These are phyloP conservation scores for Sutorius australiensis DNA, from an alignment of 768 basidiomycete genomes.

Conservation along the genomic window DNA sequence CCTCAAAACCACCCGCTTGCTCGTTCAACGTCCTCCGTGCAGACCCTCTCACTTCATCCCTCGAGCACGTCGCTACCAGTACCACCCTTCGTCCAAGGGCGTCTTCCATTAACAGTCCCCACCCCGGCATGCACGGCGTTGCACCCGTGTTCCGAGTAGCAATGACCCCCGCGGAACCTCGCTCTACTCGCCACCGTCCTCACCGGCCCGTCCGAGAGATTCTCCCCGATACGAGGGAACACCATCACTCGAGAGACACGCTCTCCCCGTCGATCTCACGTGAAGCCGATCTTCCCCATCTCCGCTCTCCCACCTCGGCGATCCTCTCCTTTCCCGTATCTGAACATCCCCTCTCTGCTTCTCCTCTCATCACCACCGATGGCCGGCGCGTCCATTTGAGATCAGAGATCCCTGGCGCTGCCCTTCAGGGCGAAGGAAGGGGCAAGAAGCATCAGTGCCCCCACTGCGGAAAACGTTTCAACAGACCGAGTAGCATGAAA, in stretches of 20 bases:
- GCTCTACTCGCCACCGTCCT: conserved; percentile 14
- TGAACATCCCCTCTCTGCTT: conserved; percentile 24
- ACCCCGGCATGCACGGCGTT: conserved; percentile 31
- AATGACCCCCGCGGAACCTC: conserved; percentile 22
- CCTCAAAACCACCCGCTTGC: conserved; percentile 20
- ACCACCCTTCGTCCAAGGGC: conserved; percentile 36
- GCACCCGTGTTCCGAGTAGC: conserved; percentile 39
- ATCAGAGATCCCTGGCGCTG: conserved; percentile 26
- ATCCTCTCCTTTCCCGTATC: conserved; percentile 34
- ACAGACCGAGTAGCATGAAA: conserved; percentile 40
- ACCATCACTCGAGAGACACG: conserved; percentile 22
- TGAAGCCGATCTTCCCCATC: conserved; percentile 28
- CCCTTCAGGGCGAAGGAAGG: conserved; percentile 30
- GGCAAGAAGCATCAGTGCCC: conserved; percentile 37
- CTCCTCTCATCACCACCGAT: conserved; percentile 27
- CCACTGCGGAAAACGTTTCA: conserved; percentile 40
- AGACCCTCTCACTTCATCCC: conserved; percentile 38
- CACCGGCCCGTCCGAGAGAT: conserved; percentile 23
- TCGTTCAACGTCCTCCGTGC: conserved; percentile 47
- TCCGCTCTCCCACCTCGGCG: conserved; percentile 31
- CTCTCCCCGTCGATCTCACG: conserved; percentile 28
- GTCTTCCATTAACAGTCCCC: conserved; percentile 8
- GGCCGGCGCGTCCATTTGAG: conserved; percentile 29
- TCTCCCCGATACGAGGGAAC: conserved; percentile 23
- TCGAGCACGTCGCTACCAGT: conserved; percentile 44